These are phyloP conservation scores for Yamadazyma songkhlaensis DNA, from an alignment of 1,139 yeast species.

Conservation along the genomic window DNA sequence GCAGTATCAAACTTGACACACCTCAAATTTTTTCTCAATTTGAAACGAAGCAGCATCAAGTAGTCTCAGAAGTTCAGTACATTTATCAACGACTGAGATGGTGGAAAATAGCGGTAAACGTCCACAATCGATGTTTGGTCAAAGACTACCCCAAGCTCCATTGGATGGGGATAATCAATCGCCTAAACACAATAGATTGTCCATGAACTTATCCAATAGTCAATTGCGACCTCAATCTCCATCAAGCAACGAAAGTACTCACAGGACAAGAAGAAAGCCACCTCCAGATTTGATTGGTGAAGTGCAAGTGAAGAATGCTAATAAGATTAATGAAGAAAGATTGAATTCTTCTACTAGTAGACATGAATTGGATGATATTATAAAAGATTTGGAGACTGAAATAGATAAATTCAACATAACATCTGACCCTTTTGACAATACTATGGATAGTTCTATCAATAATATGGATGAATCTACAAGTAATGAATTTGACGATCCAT, in stretches of 20 bases:
- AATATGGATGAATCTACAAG: background rate
- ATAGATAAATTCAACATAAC: slow-evolving; percentile 7
- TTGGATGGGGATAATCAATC: slow-evolving; percentile 1
- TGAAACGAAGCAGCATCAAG: background rate
- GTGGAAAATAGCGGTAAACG: background rate
- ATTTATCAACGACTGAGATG: background rate
- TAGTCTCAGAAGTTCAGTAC: background rate
- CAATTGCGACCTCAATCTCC: background rate
- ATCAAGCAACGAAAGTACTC: slow-evolving; percentile 1
- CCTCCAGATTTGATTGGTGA: slow-evolving; percentile 11
- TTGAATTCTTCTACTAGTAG: background rate
- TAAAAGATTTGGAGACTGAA: slow-evolving; percentile 12
- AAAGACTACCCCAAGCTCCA: background rate
- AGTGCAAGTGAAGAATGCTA: slow-evolving; percentile 7
- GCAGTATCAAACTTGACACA: no score
- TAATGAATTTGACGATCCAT: slow-evolving; percentile 1
- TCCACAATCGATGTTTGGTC: background rate
- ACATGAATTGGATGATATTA: slow-evolving; percentile 6
- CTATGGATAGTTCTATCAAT: background rate
- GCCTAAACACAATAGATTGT: slow-evolving; percentile 4
- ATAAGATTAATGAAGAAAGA: slow-evolving; percentile 3
- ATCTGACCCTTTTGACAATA: slow-evolving; percentile 1
- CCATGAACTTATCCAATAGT: slow-evolving; percentile 2
- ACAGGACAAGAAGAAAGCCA: slow-evolving; percentile 10
- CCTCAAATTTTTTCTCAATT: slow-evolving; percentile 1